Evolutionary conservation across 2,329 filamentous ascomycete genomes (phyloP).

Genomic region (Colletotrichum lentis): DNA sequence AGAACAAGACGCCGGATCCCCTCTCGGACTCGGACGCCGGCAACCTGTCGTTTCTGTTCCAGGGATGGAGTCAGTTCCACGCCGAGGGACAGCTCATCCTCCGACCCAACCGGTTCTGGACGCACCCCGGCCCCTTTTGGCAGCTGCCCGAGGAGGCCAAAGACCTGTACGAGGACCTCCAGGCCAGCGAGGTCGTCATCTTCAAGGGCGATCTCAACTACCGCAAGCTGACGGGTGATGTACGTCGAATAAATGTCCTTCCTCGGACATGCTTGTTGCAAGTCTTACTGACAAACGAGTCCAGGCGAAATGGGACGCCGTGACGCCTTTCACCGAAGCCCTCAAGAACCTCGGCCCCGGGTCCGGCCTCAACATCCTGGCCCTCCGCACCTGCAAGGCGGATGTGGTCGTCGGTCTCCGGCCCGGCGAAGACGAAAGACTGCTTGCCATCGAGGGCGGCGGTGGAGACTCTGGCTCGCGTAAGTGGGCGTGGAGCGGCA

Average conservation of each 20-base stretch:
- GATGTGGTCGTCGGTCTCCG: constrained; percentile 93
- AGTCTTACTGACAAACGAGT: background rate
- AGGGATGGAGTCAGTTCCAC: constrained; percentile 81
- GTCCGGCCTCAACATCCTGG: constrained; percentile 84
- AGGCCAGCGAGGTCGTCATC: constrained; percentile 84
- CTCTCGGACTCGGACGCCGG: constrained; percentile 73
- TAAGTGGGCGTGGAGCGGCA: constrained; percentile 94
- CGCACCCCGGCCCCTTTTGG: constrained; percentile 87
- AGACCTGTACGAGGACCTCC: constrained; percentile 77
- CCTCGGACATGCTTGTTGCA: no score
- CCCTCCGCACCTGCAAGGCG: constrained; percentile 93
- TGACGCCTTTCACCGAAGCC: constrained; percentile 84
- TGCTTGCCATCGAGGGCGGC: constrained; percentile 72
- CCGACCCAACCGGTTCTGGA: constrained; percentile 92
- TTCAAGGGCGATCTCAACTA: constrained; percentile 99
- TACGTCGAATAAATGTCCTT: constrained; percentile 54
- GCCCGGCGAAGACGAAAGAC: constrained; percentile 81
- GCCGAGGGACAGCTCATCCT: constrained; percentile 84
- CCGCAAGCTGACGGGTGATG: constrained; percentile 88
- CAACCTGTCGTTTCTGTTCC: constrained; percentile 79
- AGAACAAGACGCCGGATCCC: constrained; percentile 65
- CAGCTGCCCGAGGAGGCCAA: constrained; percentile 75
- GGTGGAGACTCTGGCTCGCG: constrained; percentile 75
- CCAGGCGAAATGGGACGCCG: constrained; percentile 81
- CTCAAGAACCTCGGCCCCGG: constrained; percentile 84